Base-by-base conservation (phyloP, 2,329 filamentous ascomycete species). In the Neurospora sp. region DNA sequence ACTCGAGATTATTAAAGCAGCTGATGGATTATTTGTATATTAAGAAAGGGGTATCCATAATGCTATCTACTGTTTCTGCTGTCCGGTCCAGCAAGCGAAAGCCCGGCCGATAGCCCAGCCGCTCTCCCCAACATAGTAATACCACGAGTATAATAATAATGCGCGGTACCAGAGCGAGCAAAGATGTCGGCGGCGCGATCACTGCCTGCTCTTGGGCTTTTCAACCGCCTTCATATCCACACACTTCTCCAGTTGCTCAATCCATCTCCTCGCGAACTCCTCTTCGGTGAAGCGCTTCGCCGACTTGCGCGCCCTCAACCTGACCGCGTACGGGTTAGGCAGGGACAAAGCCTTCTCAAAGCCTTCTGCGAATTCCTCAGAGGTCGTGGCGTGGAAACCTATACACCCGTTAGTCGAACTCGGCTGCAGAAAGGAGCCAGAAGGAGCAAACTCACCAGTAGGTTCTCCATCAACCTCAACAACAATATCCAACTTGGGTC, bases 401-500 rank as follows among this genome's bases (percentile, higher is more conserved):
- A 43, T 8, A 77, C 8, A 8, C 68, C 23, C 62, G 69, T 78
- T 69, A 78, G 75, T 67, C 6, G 15, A 37, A 46, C n/a, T 40
- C 11, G 8, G 46, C 6, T 12, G 65, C 0, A 68, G 23, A 46
- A 6, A 57, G 28, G 38, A 8, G 5, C 6, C 23, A 43, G 15
- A 66, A 52, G 38, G 12, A 38, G 8, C 40, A 28, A 12, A 23
- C 83, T 77, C 80, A 92, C 91, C 91, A 39, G 92, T 97, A 11
- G 91, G 88, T 73, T 90, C 82, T 4, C 92, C 93, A 73, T 96
- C 89, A 41, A 96, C 83, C 11, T 91, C 86, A 10, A 93, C 87
- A 17, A 98, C 95, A 74, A 99, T 99, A 78, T 99, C 96, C 72
- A 93, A 81, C 80, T 96, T 97, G 1, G 96, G 96, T 0, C 96